These are phyloP conservation scores for Tetratostichococcus sp. DNA, from an alignment of 139 green algal genomes.

Conservation along the genomic window DNA sequence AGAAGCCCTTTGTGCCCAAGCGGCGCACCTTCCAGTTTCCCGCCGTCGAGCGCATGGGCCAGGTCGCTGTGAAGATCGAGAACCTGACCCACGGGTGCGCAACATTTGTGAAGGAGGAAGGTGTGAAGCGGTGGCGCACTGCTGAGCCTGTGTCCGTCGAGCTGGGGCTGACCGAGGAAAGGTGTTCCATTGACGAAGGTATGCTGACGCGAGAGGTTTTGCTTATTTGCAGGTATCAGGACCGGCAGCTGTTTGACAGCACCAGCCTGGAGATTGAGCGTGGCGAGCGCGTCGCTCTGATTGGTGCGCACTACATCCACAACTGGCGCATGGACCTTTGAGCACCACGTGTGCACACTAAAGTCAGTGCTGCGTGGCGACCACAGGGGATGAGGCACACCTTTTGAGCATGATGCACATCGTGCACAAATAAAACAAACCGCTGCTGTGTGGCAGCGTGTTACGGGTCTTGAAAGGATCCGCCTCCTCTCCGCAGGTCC, in stretches of 20 bases:
- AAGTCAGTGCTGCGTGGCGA: no score
- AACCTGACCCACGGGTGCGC: constrained; percentile 71
- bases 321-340: not conserved
- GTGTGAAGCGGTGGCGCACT: no score
- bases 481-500: constrained; percentile 19
- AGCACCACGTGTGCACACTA: not conserved
- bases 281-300: constrained; percentile 94
- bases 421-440: no score
- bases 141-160: no score
- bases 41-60: constrained; percentile 66
- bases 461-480: no score
- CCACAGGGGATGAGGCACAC: no score
- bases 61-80: constrained; percentile 53
- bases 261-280: constrained; percentile 79
- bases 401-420: no score
- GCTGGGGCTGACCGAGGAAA: no score
- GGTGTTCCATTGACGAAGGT: no score
- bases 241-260: constrained; percentile 68
- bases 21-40: constrained; percentile 66
- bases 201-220: no score
- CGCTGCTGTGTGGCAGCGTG: no score
- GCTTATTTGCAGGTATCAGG: constrained; percentile 55
- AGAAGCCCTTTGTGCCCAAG: constrained; percentile 85
- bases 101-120: no score
- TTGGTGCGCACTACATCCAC: constrained; percentile 52